Evolutionary conservation across 257 asterid species (phyloP), one percentile per base, ranked within the genome.

Genomic region (Nicotiana paniculata): DNA sequence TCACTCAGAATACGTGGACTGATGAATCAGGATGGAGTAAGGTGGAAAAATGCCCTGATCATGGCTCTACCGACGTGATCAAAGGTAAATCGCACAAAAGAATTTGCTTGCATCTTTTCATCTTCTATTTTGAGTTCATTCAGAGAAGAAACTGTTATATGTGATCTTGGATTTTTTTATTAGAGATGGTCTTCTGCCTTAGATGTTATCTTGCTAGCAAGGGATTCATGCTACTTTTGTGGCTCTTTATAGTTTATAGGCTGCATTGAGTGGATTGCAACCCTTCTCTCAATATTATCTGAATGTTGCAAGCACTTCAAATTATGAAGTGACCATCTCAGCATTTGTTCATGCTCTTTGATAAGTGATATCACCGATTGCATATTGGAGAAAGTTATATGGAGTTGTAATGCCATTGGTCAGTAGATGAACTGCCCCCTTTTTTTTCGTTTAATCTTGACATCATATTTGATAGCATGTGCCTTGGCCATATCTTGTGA

Each of bases 31-130:
- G 97, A 54, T 96, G 99, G 99, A 98, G 97, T 17, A 89, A 84
- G 87, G 95, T 83, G 86, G 97, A 93, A 88, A 96, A 85, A 79
- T 96, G 99, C 86, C 99, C 99, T 2, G 88, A 89, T 89, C 95
- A 86, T 85, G 90, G 89, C 72, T 86, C 86, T 8, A 54, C 87
- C 28, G 86, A 74, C 83, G 48, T 75, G 72, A 77, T 55, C 35
- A 74, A 86, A 89, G 98, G 99, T 96, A 85, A 35, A 80, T 62
- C 18, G 53, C 26, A 30, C 53, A 43, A n/a, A n/a, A n/a, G 4
- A 32, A 12, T 1, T 64, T 26, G 53, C 37, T 59, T 43, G 7
- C 81, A 53, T 70, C 30, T 53, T 63, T 65, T 81, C 24, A 48
- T 15, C 66, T 13, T 67, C 63, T 83, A 21, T 35, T 48, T 53